Evolutionary conservation across 176 grass and related monocot genomes (phyloP).

Genomic region (Musa acuminata): DNA sequence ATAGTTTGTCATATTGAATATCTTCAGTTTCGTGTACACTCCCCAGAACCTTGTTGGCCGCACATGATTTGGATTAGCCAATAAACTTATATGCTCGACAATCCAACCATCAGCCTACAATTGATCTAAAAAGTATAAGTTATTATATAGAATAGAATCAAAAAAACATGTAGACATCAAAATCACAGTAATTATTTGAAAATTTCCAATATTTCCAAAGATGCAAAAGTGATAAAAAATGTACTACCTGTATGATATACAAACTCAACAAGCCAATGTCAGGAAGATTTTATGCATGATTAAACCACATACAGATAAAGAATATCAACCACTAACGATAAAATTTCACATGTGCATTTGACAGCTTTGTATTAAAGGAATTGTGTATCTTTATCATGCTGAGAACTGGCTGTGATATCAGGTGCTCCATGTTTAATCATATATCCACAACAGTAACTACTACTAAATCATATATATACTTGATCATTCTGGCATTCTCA

Average conservation of each 20-base stretch:
- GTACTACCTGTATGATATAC: not conserved
- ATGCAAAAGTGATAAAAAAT: not conserved
- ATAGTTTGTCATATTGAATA: constrained; percentile 83
- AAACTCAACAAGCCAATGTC: not conserved
- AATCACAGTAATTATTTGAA: not conserved
- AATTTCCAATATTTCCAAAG: not conserved
- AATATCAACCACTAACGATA: too few relatives aligned
- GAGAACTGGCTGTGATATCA: too few relatives aligned
- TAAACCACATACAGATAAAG: not conserved
- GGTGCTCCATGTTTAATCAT: too few relatives aligned
- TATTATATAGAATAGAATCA: not conserved
- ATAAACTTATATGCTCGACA: constrained; percentile 54
- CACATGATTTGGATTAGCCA: constrained; percentile 75
- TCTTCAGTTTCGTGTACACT: constrained; percentile 91
- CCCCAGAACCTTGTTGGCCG: constrained; percentile 92
- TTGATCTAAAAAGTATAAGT: constrained; percentile 8
- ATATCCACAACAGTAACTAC: too few relatives aligned
- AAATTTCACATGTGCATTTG: too few relatives aligned
- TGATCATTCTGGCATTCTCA: too few relatives aligned
- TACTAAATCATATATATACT: too few relatives aligned
- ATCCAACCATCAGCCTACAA: constrained; percentile 93
- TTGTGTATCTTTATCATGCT: too few relatives aligned
- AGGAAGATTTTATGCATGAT: not conserved
- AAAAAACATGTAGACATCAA: not conserved
- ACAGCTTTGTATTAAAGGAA: too few relatives aligned